Conservation (phyloP, 352 stramenopile species). For the Globisporangium uncinulatum region DNA sequence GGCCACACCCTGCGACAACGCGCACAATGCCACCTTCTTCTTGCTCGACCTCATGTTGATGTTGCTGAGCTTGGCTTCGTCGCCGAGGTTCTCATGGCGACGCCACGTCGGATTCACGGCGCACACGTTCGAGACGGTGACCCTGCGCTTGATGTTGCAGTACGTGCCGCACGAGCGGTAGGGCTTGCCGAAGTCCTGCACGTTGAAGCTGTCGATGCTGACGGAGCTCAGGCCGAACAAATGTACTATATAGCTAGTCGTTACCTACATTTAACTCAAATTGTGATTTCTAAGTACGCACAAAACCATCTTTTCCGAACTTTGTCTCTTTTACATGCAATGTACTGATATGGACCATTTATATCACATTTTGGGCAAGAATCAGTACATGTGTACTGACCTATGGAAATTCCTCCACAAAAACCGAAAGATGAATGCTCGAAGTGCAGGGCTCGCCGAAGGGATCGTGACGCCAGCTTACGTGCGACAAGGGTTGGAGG, state of each 20-base stretch:
- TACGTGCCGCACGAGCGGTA: conserved; percentile 30
- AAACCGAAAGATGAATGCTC: conserved; percentile 32
- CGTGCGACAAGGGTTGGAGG: conserved; percentile 70
- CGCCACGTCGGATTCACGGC: conserved; percentile 14
- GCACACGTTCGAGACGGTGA: conserved; percentile 21
- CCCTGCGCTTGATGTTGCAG: conserved; percentile 15
- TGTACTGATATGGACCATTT: too few species aligned
- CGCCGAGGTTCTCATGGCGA: conserved; percentile 23
- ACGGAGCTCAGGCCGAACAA: conserved; percentile 18
- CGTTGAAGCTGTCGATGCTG: conserved; percentile 28
- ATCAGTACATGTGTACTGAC: too few species aligned
- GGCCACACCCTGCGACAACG: conserved; percentile 23
- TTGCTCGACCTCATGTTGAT: conserved; percentile 17
- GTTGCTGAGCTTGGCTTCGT: conserved; percentile 20
- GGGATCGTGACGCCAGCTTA: conserved; percentile 57
- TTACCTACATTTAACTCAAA: too few species aligned
- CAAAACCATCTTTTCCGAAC: too few species aligned
- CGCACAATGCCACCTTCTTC: conserved; percentile 16
- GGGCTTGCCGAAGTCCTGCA: conserved; percentile 22
- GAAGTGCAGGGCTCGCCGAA: conserved; percentile 41
- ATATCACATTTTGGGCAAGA: too few species aligned
- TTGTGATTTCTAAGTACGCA: too few species aligned
- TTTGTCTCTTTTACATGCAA: too few species aligned
- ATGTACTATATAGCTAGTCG: too few species aligned
- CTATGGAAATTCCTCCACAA: too few species aligned